phyloP scores from a whole-genome alignment of 164 flowering plant genomes.

The Piper longum region DNA sequence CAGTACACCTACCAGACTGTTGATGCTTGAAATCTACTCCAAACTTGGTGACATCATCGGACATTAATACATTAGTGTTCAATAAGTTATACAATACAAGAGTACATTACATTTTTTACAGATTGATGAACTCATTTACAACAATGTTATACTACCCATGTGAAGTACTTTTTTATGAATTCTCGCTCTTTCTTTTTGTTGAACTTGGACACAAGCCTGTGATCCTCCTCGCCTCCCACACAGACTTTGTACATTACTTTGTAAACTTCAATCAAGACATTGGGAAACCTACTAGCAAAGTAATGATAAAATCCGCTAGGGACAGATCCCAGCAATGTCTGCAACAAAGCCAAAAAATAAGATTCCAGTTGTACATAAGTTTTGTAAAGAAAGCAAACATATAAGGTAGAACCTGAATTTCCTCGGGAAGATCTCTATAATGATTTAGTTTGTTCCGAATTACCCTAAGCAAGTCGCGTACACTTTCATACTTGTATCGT shows the following conservation, averaged over 20 bases:
- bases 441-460: slow-evolving; percentile 68
- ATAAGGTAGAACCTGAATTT: slow-evolving; percentile 29
- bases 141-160: neutral
- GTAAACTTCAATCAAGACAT: slow-evolving; percentile 68
- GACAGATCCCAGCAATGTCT: slow-evolving; percentile 65
- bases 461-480: slow-evolving; percentile 56
- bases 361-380: neutral
- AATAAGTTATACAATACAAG: too few species aligned
- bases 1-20: too few species aligned
- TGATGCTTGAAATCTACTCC: too few species aligned
- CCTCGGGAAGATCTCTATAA: slow-evolving; percentile 52
- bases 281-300: slow-evolving; percentile 65
- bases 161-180: too few species aligned
- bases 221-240: slow-evolving; percentile 36
- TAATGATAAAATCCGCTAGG: slow-evolving; percentile 75
- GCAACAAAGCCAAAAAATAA: neutral
- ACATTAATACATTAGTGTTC: too few species aligned
- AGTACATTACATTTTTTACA: too few species aligned
- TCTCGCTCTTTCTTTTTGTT: neutral
- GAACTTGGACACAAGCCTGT: neutral
- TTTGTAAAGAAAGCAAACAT: neutral
- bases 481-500: slow-evolving; percentile 52
- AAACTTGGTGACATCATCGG: too few species aligned
- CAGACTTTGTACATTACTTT: slow-evolving; percentile 41
- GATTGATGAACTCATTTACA: neutral